Percentiles rank a stretch among this genome's conserved stretches.
These are phyloP conservation scores for Jaltomata sinuosa DNA, from an alignment of 257 asterid genomes.

Conservation along the genomic window DNA sequence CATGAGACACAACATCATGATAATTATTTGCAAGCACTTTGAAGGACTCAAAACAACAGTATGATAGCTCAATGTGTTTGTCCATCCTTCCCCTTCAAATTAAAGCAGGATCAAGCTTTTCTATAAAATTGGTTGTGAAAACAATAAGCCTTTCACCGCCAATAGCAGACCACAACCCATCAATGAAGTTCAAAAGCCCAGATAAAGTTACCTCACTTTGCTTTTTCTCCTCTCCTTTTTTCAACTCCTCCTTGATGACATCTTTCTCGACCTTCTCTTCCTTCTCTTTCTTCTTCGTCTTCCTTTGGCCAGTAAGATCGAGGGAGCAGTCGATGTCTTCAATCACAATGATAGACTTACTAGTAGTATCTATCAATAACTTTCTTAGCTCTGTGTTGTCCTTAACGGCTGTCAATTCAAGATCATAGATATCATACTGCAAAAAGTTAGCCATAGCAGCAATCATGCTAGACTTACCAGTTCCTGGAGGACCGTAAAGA, in stretches of 20 bases:
- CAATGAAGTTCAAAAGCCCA: neutral
- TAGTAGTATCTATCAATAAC: neutral
- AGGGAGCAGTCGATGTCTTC: neutral
- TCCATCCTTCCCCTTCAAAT: neutral
- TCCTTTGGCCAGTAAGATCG: neutral
- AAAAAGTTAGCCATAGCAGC: neutral
- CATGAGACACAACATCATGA: neutral
- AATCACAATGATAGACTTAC: neutral
- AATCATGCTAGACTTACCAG: neutral
- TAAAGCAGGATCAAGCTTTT: neutral
- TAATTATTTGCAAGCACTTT: neutral
- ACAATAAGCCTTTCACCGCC: neutral
- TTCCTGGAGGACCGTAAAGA: neutral
- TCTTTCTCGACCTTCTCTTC: neutral
- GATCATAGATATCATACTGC: neutral
- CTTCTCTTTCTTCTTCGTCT: neutral
- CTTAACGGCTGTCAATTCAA: neutral
- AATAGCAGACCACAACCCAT: neutral
- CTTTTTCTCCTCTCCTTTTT: neutral
- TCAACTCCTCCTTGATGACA: neutral
- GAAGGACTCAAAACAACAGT: neutral
- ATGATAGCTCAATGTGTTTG: neutral
- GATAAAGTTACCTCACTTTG: neutral
- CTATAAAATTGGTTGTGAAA: neutral
- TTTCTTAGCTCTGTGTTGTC: neutral